phyloP scores from a whole-genome alignment of 2,329 filamentous ascomycete species.

The Stachybotrys chlorohalonatus region DNA sequence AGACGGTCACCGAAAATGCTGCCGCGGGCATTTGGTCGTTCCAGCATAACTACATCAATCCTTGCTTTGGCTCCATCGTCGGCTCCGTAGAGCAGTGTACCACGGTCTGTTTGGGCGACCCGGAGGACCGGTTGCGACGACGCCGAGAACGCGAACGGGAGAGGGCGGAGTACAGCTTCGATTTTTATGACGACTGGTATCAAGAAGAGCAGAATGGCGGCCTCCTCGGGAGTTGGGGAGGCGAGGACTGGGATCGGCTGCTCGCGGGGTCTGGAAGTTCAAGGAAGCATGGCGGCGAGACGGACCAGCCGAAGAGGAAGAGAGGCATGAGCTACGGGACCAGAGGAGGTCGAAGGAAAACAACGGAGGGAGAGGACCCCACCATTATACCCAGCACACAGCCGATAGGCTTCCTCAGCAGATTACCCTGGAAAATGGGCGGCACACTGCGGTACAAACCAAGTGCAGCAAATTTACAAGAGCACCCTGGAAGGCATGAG shows the following conservation, averaged over 20 bases:
- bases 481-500: conserved; percentile 57
- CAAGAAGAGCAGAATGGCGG: conserved; percentile 45
- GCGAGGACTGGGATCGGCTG: conserved; percentile 77
- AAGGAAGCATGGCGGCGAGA: conserved; percentile 24
- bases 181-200: conserved; percentile 98
- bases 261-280: conserved; percentile 58
- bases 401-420: conserved; percentile 74
- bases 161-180: conserved; percentile 75
- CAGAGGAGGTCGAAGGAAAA: conserved; percentile 41
- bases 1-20: conserved; percentile 84
- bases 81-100: conserved; percentile 65
- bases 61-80: conserved; percentile 63
- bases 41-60: conserved; percentile 74
- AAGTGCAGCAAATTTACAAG: conserved; percentile 81
- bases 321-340: conserved; percentile 87
- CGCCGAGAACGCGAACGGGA: conserved; percentile 52
- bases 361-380: conserved; percentile 56
- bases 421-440: conserved; percentile 77
- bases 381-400: conserved; percentile 86
- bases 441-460: conserved; percentile 80
- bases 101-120: conserved; percentile 59
- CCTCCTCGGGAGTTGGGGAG: conserved; percentile 64
- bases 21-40: conserved; percentile 86
- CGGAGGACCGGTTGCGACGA: conserved; percentile 65
- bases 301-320: conserved; percentile 61